Evolutionary conservation across 306 rosid genomes (phyloP).

Genomic region (Echinosophora koreensis): DNA sequence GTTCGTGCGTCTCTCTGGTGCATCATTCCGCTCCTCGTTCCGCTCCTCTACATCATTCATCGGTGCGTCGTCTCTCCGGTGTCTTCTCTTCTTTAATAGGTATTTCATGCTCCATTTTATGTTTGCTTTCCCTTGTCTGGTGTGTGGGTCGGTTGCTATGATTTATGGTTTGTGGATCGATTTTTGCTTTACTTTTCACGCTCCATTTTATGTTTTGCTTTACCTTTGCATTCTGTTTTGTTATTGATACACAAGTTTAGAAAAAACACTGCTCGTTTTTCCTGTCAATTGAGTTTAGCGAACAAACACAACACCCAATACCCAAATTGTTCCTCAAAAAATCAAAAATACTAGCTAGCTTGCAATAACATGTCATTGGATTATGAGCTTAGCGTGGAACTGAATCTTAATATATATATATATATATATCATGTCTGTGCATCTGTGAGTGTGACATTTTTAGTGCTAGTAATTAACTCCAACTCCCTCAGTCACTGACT

Average conservation of each 20-base stretch:
- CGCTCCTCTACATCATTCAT: too few species aligned
- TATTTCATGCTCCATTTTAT: too few species aligned
- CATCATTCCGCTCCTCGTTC: too few species aligned
- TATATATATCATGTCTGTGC: slow-evolving; percentile 16
- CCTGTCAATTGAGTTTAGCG: slow-evolving; percentile 43
- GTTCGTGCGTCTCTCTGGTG: too few species aligned
- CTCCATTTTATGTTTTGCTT: too few species aligned
- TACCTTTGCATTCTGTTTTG: too few species aligned
- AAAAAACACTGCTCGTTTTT: slow-evolving; percentile 55
- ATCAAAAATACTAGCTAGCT: slow-evolving; percentile 16
- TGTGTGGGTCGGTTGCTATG: too few species aligned
- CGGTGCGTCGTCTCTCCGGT: too few species aligned
- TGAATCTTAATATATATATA: slow-evolving; percentile 46
- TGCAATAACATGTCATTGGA: slow-evolving; percentile 19
- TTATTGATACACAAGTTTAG: slow-evolving; percentile 44
- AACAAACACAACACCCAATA: slow-evolving; percentile 44
- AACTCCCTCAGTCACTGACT: neutral
- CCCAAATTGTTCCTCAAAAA: slow-evolving; percentile 28
- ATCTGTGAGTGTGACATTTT: slow-evolving; percentile 28
- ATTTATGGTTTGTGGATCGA: too few species aligned
- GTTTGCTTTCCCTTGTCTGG: too few species aligned
- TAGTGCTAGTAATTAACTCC: slow-evolving; percentile 22
- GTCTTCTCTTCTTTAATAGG: too few species aligned
- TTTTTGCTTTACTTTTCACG: too few species aligned
- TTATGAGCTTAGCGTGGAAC: slow-evolving; percentile 30